phyloP scores from a whole-genome alignment of 306 rosid species.

The Pterocarpus macrocarpus region DNA sequence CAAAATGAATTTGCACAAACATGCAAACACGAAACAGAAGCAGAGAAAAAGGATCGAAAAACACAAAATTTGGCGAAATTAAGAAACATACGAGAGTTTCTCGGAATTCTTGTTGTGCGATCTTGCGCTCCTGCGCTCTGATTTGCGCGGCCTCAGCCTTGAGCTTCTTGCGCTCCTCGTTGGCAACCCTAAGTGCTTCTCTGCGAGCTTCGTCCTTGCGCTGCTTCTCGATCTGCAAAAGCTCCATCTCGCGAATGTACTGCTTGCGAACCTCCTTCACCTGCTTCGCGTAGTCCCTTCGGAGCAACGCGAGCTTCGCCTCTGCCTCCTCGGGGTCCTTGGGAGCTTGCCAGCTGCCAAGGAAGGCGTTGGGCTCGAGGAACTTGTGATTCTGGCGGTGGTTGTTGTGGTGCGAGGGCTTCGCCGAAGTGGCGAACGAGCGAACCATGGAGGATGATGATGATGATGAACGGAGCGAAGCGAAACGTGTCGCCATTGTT shows the following conservation, averaged over 20 bases:
- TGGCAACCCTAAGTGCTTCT: conserved; percentile 74
- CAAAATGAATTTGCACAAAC: too few species aligned
- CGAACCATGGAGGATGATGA: conserved; percentile 27
- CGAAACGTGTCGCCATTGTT: conserved; percentile 20
- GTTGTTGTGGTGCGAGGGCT: conserved; percentile 61
- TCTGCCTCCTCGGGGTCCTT: conserved; percentile 76
- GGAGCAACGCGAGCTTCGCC: conserved; percentile 67
- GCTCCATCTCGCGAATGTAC: conserved; percentile 72
- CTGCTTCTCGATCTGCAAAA: conserved; percentile 69
- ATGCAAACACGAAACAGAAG: neutral
- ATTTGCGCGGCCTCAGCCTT: conserved; percentile 75
- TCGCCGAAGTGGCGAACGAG: conserved; percentile 53
- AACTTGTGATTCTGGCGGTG: conserved; percentile 65
- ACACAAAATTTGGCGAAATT: neutral
- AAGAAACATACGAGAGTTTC: conserved; percentile 65
- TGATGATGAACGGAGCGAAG: neutral
- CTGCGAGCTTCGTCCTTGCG: conserved; percentile 72
- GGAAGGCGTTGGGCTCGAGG: conserved; percentile 57
- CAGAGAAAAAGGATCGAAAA: neutral
- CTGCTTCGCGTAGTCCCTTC: conserved; percentile 83
- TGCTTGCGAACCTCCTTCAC: conserved; percentile 77
- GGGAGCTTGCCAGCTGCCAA: conserved; percentile 83
- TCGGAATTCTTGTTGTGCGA: conserved; percentile 70
- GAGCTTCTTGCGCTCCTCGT: conserved; percentile 75
- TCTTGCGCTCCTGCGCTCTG: conserved; percentile 75